Evolutionary conservation across 2,329 filamentous ascomycete genomes (phyloP), one percentile per base, ranked within the genome.

Genomic region (Didymella exigua): DNA sequence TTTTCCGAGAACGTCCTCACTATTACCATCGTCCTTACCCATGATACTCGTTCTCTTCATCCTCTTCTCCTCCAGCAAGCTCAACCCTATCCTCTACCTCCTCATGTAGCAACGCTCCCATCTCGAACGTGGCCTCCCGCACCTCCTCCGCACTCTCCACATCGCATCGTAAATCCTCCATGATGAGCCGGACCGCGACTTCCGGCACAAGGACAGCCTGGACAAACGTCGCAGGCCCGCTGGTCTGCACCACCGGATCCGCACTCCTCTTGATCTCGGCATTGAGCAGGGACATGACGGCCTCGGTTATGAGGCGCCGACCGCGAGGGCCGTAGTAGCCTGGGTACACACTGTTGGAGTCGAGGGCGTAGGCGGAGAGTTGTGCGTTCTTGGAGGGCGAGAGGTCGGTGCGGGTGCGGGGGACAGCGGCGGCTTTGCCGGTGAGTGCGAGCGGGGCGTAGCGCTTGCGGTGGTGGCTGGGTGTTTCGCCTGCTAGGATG

Each of bases 301-400:
- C 52, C 26, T 73, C 87, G 38, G 86, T 89, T 82, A 96, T 90
- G 46, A 83, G 76, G 43, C 84, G 84, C 46, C 89, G 81, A 1
- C 92, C 92, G 18, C 87, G 84, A 2, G 87, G 83, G 1, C 92
- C 92, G 74, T 96, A 96, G 75, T 96, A 96, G 0, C 92, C 92
- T 0, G 67, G 66, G n/a, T 61, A 67, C 0, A 59, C 56, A 8
- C 56, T 29, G 19, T 53, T 45, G 19, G 64, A 62, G 42, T 69
- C 63, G 23, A 68, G 56, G 6, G 63, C 50, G 13, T 60, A 56
- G 0, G 60, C 54, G 6, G 58, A 57, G 2, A 66, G 59, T 19
- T 79, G 50, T 79, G 56, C 47, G 43, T 59, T 49, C 69, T 72
- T n/a, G 65, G 74, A 53, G 69, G 72, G 18, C 77, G 66, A 26